Evolutionary conservation across 768 basidiomycete genomes (phyloP).

Genomic region (Wakefieldia striispora): DNA sequence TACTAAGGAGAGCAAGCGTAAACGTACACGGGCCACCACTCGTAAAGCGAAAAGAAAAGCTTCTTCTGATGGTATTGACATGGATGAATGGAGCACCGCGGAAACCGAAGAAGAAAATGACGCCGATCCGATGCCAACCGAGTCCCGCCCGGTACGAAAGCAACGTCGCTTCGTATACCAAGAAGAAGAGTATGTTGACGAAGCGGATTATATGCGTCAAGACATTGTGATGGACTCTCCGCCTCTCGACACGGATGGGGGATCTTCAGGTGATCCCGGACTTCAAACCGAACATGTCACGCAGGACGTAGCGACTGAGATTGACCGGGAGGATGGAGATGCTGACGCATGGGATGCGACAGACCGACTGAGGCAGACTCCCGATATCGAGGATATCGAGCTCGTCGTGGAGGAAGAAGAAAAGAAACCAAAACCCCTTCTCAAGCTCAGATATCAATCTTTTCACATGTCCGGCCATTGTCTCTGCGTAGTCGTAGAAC

Average conservation of each 20-base stretch:
- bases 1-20: constrained; percentile 17
- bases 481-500: constrained; percentile 81
- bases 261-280: neutral
- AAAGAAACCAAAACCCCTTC: constrained; percentile 66
- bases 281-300: constrained; percentile 7
- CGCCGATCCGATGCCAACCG: constrained; percentile 8
- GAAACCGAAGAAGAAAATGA: constrained; percentile 17
- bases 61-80: constrained; percentile 25
- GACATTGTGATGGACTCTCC: constrained; percentile 20
- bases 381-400: constrained; percentile 28
- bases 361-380: neutral
- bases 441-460: constrained; percentile 66
- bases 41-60: constrained; percentile 34
- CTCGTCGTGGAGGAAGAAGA: constrained; percentile 58
- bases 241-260: neutral
- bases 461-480: constrained; percentile 71
- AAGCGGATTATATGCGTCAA: neutral
- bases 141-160: constrained; percentile 33
- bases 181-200: constrained; percentile 22
- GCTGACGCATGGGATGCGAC: neutral
- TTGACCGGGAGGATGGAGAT: neutral
- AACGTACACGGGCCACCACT: constrained; percentile 34
- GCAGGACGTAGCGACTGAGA: neutral
- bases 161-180: constrained; percentile 26
- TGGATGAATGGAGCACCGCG: constrained; percentile 22